Percentiles rank a stretch among this genome's conserved stretches.
These are phyloP conservation scores for Saccharomyces mikatae DNA, from an alignment of 805 yeast species.

Conservation along the genomic window DNA sequence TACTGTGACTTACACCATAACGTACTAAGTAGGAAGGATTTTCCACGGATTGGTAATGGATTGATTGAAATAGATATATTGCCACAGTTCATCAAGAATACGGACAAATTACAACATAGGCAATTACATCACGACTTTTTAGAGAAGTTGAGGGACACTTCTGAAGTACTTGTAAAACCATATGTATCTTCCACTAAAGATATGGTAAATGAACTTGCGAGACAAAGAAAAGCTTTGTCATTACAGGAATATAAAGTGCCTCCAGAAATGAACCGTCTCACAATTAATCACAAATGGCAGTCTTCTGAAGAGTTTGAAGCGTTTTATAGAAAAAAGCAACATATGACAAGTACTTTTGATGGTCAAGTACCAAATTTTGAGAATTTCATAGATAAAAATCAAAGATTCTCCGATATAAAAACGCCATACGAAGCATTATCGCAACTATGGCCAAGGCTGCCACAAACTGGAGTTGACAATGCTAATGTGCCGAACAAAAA, in stretches of 20 bases:
- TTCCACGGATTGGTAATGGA: constrained; percentile 52
- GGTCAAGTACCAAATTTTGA: constrained; percentile 8
- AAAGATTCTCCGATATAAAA: constrained; percentile 20
- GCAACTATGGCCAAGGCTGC: constrained; percentile 26
- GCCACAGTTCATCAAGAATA: constrained; percentile 54
- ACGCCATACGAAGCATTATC: constrained; percentile 28
- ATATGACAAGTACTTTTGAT: constrained; percentile 9
- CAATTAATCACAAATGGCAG: constrained; percentile 32
- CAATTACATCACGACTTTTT: constrained; percentile 44
- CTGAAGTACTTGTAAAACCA: constrained; percentile 9
- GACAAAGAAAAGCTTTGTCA: constrained; percentile 39
- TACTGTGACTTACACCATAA: constrained; percentile 17
- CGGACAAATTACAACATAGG: constrained; percentile 37
- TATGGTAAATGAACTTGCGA: constrained; percentile 51
- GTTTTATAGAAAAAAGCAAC: constrained; percentile 28
- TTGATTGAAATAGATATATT: constrained; percentile 64
- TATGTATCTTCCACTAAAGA: constrained; percentile 43
- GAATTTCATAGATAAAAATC: constrained; percentile 17
- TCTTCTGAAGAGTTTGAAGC: constrained; percentile 33
- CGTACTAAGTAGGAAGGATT: constrained; percentile 7
- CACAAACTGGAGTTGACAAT: constrained; percentile 8
- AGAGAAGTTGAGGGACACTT: constrained; percentile 25
- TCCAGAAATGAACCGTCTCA: constrained; percentile 22
- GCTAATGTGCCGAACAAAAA: not conserved
- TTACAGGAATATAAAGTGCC: constrained; percentile 26